phyloP scores from a whole-genome alignment of 768 basidiomycete genomes.

The Boletus edulis region DNA sequence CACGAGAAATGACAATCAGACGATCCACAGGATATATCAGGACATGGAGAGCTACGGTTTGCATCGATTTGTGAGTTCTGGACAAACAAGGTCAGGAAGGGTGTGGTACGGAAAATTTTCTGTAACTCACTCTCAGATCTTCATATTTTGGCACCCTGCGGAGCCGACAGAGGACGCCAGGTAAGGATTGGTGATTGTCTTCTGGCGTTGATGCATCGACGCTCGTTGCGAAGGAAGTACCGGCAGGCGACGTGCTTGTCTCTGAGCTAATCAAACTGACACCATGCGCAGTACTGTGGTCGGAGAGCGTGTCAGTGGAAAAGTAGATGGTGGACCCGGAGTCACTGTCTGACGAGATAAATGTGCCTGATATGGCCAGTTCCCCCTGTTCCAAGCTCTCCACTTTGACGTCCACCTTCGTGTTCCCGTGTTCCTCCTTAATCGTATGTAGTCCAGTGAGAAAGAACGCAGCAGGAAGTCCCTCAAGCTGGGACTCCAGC shows the following conservation, averaged over 20 bases:
- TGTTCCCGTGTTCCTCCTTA: slow-evolving; percentile 3
- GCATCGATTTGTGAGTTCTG: background rate
- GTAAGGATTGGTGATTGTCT: background rate
- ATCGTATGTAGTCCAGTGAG: background rate
- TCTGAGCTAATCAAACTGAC: background rate
- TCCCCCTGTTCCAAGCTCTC: background rate
- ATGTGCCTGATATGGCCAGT: background rate
- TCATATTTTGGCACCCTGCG: slow-evolving; percentile 18
- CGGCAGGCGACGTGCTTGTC: background rate
- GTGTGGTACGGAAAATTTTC: no score
- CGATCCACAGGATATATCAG: background rate
- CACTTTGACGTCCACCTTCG: background rate
- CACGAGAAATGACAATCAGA: background rate
- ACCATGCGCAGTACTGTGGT: background rate
- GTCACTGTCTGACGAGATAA: background rate
- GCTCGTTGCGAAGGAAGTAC: slow-evolving; percentile 22
- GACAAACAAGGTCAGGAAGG: background rate
- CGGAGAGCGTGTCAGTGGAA: slow-evolving; percentile 6
- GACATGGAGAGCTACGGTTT: background rate
- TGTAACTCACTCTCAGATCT: slow-evolving; percentile 15
- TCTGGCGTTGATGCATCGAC: slow-evolving; percentile 1
- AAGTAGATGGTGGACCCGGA: slow-evolving; percentile 4
- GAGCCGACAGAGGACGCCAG: slow-evolving; percentile 4
- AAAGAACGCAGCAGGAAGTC: background rate
- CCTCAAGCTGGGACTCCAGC: background rate